These are phyloP conservation scores for Wickerhamiella kurtzmanii DNA, from an alignment of 805 yeast species.

Conservation along the genomic window DNA sequence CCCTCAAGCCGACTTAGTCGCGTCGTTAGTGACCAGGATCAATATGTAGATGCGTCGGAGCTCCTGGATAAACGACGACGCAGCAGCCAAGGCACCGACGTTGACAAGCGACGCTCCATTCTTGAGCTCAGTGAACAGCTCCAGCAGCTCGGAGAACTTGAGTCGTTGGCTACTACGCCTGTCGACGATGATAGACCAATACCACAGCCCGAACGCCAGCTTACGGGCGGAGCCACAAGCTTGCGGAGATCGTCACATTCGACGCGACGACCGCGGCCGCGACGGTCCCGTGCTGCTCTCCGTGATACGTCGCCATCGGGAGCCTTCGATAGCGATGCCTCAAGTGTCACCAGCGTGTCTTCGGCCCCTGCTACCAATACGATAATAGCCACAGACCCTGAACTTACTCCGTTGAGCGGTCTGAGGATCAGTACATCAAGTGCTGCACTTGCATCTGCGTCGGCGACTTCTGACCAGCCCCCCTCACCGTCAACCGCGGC, in stretches of 20 bases:
- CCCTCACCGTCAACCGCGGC: slow-evolving; percentile 16
- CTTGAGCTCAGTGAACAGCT: slow-evolving; percentile 47
- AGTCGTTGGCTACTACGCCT: slow-evolving; percentile 50
- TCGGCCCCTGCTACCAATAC: no score
- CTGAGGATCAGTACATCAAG: background rate
- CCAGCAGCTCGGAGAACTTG: slow-evolving; percentile 57
- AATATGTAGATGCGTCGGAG: slow-evolving; percentile 24
- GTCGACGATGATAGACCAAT: background rate
- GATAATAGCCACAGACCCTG: background rate
- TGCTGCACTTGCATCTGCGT: slow-evolving; percentile 1
- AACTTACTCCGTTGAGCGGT: background rate
- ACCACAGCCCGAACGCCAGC: slow-evolving; percentile 1
- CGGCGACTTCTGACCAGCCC: slow-evolving; percentile 14
- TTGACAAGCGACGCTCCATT: slow-evolving; percentile 19
- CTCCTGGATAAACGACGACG: slow-evolving; percentile 21
- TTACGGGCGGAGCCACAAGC: slow-evolving; percentile 12
- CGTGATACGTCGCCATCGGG: slow-evolving; percentile 1
- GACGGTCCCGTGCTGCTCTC: background rate
- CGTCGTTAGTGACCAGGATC: slow-evolving; percentile 25
- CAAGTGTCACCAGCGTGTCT: no score
- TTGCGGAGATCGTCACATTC: slow-evolving; percentile 15
- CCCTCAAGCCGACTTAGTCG: slow-evolving; percentile 23
- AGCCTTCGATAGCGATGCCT: no score
- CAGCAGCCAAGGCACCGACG: slow-evolving; percentile 10
- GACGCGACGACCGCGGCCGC: slow-evolving; percentile 8